Conservation (phyloP, 1,139 yeast genomes). For the Casaregolazyma lundiana region DNA sequence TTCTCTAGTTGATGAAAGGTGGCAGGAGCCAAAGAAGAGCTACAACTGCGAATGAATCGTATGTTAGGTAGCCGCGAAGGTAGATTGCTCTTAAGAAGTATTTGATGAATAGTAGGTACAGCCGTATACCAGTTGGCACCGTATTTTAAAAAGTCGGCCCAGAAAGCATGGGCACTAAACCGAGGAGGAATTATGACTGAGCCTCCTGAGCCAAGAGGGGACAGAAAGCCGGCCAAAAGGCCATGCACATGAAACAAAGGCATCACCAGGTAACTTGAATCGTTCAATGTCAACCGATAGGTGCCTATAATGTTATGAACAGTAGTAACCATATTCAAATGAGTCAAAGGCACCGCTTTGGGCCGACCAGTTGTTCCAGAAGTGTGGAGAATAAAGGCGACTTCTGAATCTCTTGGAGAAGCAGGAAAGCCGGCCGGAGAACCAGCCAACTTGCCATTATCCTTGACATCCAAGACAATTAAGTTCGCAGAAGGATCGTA, state of each 20-base stretch:
- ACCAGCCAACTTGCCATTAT: constrained; percentile 17
- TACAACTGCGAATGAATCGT: constrained; percentile 63
- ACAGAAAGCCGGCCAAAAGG: constrained; percentile 54
- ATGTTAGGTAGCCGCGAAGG: constrained; percentile 50
- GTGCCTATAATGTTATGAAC: constrained; percentile 53
- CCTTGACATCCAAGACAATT: constrained; percentile 26
- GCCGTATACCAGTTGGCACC: constrained; percentile 66
- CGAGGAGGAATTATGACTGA: constrained; percentile 51
- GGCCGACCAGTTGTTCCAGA: constrained; percentile 72
- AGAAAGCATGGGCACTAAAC: constrained; percentile 56
- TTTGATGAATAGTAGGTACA: constrained; percentile 68
- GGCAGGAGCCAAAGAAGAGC: constrained; percentile 61
- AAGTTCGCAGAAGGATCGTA: constrained; percentile 34
- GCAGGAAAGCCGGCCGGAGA: constrained; percentile 35
- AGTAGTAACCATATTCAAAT: constrained; percentile 54
- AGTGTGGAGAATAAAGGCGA: constrained; percentile 62
- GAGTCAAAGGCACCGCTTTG: constrained; percentile 65
- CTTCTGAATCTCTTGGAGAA: constrained; percentile 40
- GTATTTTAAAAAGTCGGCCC: constrained; percentile 48
- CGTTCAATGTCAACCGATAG: constrained; percentile 45
- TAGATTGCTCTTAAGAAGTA: constrained; percentile 46
- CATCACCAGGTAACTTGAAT: constrained; percentile 60
- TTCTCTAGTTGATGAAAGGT: constrained; percentile 52
- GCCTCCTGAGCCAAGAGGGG: constrained; percentile 59
- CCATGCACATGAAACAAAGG: constrained; percentile 75